Conservation (phyloP, 2,329 filamentous ascomycete species). For the Byssothecium circinans region DNA sequence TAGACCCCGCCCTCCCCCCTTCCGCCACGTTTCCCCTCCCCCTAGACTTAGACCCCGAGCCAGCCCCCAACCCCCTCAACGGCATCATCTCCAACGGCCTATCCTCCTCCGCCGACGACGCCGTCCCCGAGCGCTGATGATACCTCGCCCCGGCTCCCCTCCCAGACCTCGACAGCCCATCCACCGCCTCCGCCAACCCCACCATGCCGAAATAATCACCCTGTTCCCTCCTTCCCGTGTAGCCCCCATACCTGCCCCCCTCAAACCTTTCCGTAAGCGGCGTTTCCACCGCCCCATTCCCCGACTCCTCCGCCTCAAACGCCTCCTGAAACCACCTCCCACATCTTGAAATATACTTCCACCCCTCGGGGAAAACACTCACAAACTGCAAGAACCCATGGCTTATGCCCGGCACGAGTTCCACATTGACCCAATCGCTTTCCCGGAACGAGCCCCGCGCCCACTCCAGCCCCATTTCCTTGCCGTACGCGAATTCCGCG, state of each 20-base stretch:
- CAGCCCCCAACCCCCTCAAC: slow-evolving; percentile 3
- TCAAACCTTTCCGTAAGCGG: slow-evolving; percentile 2
- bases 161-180: slow-evolving; percentile 41
- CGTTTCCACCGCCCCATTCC: slow-evolving; percentile 26
- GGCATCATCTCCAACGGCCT: slow-evolving; percentile 72
- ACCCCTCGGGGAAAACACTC: slow-evolving; percentile 82
- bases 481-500: slow-evolving; percentile 57
- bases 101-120: slow-evolving; percentile 78
- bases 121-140: slow-evolving; percentile 55
- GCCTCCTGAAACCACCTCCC: slow-evolving; percentile 80
- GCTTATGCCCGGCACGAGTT: slow-evolving; percentile 82
- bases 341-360: slow-evolving; percentile 80
- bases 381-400: slow-evolving; percentile 96
- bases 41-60: too few species aligned
- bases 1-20: slow-evolving; percentile 9
- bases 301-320: slow-evolving; percentile 53
- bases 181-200: slow-evolving; percentile 81
- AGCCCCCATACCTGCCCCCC: neutral
- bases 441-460: slow-evolving; percentile 64
- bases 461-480: slow-evolving; percentile 59
- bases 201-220: slow-evolving; percentile 72
- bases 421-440: slow-evolving; percentile 76
- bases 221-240: slow-evolving; percentile 72
- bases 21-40: too few species aligned
- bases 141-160: slow-evolving; percentile 38